phyloP scores from a whole-genome alignment of 2,329 filamentous ascomycete genomes.

The Meredithiella fracta region DNA sequence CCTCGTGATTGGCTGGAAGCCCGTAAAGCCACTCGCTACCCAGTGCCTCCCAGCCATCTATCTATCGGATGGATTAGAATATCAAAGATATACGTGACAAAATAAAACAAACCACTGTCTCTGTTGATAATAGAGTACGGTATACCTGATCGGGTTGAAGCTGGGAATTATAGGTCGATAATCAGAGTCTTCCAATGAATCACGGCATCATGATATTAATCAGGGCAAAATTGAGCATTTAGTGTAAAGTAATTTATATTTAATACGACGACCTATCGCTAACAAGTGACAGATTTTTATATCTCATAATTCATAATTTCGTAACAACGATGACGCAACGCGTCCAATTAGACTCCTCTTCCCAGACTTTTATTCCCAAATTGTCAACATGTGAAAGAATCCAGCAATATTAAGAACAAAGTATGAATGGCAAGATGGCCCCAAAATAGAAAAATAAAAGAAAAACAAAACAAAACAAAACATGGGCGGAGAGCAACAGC shows the following conservation, averaged over 20 bases:
- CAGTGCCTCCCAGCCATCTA: not conserved
- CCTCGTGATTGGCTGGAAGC: not conserved
- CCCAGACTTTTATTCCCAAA: not conserved
- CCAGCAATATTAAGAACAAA: not conserved
- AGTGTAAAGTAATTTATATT: not conserved
- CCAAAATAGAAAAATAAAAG: not conserved
- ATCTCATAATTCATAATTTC: slow-evolving; percentile 2
- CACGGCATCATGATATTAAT: too few relatives aligned
- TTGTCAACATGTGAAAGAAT: not conserved
- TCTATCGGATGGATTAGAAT: not conserved
- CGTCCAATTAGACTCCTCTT: not conserved
- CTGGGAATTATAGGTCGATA: too few relatives aligned
- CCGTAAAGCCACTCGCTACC: too few relatives aligned
- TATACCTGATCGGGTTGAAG: too few relatives aligned
- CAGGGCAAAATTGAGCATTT: too few relatives aligned
- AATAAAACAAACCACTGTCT: too few relatives aligned
- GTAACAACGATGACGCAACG: slow-evolving; percentile 1
- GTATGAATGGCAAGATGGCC: not conserved
- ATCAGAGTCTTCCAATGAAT: too few relatives aligned
- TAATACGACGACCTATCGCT: not conserved
- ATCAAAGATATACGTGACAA: not conserved
- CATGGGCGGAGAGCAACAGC: not conserved
- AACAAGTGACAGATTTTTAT: not conserved
- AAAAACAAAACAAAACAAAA: not conserved
- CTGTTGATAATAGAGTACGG: too few relatives aligned